Percentiles rank a stretch among this genome's conserved stretches.
phyloP scores from a whole-genome alignment of 2,329 filamentous ascomycete species.

The Colletotrichum incanum region DNA sequence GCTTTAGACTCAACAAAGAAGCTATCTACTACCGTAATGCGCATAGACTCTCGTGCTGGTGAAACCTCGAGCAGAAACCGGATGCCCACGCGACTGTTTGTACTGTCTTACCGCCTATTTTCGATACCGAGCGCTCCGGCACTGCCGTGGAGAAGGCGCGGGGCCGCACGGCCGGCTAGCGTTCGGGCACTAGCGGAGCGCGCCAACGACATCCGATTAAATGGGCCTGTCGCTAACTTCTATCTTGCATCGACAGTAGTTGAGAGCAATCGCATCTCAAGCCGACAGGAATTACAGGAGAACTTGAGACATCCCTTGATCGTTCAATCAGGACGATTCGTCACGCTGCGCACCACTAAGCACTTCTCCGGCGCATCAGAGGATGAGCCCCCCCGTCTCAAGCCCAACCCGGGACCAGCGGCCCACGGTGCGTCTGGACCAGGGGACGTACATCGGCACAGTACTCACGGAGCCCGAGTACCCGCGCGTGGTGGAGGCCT shows the following conservation, averaged over 20 bases:
- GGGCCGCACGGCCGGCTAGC: conserved; percentile 29
- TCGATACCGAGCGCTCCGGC: neutral
- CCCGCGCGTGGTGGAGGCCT: conserved; percentile 62
- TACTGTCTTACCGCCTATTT: neutral
- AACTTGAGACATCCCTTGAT: neutral
- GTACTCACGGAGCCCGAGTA: conserved; percentile 50
- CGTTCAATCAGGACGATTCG: neutral
- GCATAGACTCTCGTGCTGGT: neutral
- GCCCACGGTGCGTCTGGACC: conserved; percentile 48
- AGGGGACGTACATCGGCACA: conserved; percentile 60
- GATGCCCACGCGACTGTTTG: neutral
- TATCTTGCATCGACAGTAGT: conserved; percentile 1
- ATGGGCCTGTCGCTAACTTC: neutral
- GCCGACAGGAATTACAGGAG: neutral
- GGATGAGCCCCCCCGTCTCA: neutral
- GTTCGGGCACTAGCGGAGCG: conserved; percentile 31
- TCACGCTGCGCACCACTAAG: too few relatives aligned
- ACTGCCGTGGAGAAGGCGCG: conserved; percentile 16
- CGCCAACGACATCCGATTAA: conserved; percentile 32
- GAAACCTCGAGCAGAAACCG: neutral
- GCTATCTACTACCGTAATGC: neutral
- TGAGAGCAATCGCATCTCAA: neutral
- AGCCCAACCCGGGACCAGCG: neutral
- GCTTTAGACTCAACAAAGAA: neutral
- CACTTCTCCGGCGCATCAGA: neutral